phyloP scores from a whole-genome alignment of 345 rosid genomes.

The Citrus mangshanensis region DNA sequence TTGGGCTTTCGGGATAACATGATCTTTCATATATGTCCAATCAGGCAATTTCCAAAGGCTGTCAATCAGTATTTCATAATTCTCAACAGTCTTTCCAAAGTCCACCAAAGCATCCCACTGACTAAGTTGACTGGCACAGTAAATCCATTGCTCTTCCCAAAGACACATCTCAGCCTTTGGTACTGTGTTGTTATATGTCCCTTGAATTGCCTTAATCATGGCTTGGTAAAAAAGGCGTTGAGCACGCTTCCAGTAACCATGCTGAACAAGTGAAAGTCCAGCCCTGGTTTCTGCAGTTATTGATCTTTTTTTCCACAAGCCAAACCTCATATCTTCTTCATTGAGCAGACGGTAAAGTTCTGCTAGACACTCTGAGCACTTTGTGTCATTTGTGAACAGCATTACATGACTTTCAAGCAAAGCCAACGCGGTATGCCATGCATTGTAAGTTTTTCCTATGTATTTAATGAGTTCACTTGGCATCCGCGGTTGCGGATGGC shows the following conservation, averaged over 20 bases:
- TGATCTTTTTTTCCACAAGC: conserved; percentile 96
- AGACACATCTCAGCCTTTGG: conserved; percentile 99
- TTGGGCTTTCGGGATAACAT: conserved; percentile 97
- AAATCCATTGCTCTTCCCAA: conserved; percentile 99
- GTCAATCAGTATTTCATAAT: conserved; percentile 94
- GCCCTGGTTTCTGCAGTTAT: conserved; percentile 94
- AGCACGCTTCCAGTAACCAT: conserved; percentile 96
- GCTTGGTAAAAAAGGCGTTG: conserved; percentile 95
- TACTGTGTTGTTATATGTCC: conserved; percentile 90
- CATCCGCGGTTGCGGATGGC: conserved; percentile 99
- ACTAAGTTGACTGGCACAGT: conserved; percentile 90
- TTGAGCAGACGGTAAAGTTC: conserved; percentile 92
- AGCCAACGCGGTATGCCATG: conserved; percentile 95
- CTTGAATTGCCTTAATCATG: conserved; percentile 99
- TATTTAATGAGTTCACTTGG: conserved; percentile 97
- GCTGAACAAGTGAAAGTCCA: conserved; percentile 95
- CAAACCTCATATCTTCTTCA: conserved; percentile 99
- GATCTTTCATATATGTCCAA: conserved; percentile 92
- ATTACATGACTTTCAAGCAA: conserved; percentile 94
- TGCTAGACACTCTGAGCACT: conserved; percentile 93
- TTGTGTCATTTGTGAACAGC: conserved; percentile 81
- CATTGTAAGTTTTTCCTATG: conserved; percentile 94
- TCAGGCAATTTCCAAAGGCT: conserved; percentile 95
- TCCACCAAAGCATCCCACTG: conserved; percentile 99
- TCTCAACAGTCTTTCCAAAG: conserved; percentile 88